Conservation (phyloP, 805 yeast species). For the Wickerhamomyces silvicola region DNA sequence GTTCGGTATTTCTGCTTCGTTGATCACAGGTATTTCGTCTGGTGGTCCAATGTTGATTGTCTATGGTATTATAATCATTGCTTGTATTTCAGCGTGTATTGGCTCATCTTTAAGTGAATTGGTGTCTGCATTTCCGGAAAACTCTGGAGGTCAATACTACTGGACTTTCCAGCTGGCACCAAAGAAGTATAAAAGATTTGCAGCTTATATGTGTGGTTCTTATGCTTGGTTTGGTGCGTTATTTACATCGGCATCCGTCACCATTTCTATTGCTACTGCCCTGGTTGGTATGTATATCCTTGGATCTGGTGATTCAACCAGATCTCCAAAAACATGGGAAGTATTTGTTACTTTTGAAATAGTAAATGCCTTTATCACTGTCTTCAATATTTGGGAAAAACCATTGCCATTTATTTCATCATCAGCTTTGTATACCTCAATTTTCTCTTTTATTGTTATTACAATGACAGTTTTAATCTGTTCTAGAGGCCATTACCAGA, state of each 20-base stretch:
- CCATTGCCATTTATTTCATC: slow-evolving; percentile 46
- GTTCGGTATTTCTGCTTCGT: slow-evolving; percentile 53
- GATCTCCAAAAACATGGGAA: slow-evolving; percentile 43
- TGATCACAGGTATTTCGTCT: slow-evolving; percentile 46
- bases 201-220: slow-evolving; percentile 53
- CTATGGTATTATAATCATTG: slow-evolving; percentile 49
- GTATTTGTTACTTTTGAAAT: slow-evolving; percentile 45
- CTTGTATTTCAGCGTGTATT: slow-evolving; percentile 38
- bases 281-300: slow-evolving; percentile 45
- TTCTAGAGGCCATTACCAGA: slow-evolving; percentile 45
- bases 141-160: slow-evolving; percentile 54
- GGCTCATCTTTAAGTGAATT: slow-evolving; percentile 49
- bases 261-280: slow-evolving; percentile 45
- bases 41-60: slow-evolving; percentile 56
- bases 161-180: slow-evolving; percentile 55
- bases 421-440: slow-evolving; percentile 44
- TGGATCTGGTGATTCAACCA: slow-evolving; percentile 26
- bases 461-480: slow-evolving; percentile 47
- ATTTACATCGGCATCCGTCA: slow-evolving; percentile 56
- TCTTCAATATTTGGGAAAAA: slow-evolving; percentile 46
- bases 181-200: slow-evolving; percentile 27
- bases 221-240: slow-evolving; percentile 57
- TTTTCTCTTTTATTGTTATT: slow-evolving; percentile 46
- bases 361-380: slow-evolving; percentile 33
- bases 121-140: slow-evolving; percentile 42